Conservation (phyloP, 2,329 filamentous ascomycete species). For the Epichloe brachyelytri region DNA sequence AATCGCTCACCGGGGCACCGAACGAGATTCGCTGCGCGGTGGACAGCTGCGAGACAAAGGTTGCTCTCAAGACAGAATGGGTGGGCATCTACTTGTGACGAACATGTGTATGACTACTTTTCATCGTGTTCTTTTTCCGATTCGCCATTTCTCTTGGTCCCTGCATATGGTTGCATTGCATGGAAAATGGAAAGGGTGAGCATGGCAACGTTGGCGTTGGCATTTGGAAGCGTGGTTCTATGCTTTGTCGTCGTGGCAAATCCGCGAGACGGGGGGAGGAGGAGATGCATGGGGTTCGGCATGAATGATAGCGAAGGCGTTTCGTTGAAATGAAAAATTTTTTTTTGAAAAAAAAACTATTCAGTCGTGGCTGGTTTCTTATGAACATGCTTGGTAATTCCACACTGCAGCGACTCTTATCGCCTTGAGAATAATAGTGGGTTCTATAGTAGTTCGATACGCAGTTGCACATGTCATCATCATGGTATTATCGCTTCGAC, state of each 20-base stretch:
- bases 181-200: neutral
- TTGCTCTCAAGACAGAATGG: conserved; percentile 43
- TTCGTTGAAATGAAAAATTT: neutral
- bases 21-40: conserved; percentile 40
- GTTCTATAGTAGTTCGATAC: too few relatives aligned
- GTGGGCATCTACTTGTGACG: conserved; percentile 44
- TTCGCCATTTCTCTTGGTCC: neutral
- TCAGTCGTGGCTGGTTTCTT: too few relatives aligned
- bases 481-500: too few relatives aligned
- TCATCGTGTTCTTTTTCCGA: neutral
- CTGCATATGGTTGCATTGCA: neutral
- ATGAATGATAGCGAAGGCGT: neutral
- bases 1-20: conserved; percentile 11
- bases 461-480: too few relatives aligned
- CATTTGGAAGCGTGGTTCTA: neutral
- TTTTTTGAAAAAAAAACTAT: too few relatives aligned
- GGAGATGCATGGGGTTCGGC: neutral
- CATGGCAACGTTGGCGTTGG: neutral
- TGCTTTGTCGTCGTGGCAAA: neutral
- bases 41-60: conserved; percentile 41
- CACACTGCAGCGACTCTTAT: too few relatives aligned
- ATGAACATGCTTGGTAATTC: too few relatives aligned
- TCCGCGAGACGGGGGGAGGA: neutral
- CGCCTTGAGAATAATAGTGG: too few relatives aligned
- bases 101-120: neutral